A percentile compares a stretch with the other conserved stretches of the same genome.
Evolutionary conservation across 257 asterid species (phyloP).

Genomic region (Solanum chilense): DNA sequence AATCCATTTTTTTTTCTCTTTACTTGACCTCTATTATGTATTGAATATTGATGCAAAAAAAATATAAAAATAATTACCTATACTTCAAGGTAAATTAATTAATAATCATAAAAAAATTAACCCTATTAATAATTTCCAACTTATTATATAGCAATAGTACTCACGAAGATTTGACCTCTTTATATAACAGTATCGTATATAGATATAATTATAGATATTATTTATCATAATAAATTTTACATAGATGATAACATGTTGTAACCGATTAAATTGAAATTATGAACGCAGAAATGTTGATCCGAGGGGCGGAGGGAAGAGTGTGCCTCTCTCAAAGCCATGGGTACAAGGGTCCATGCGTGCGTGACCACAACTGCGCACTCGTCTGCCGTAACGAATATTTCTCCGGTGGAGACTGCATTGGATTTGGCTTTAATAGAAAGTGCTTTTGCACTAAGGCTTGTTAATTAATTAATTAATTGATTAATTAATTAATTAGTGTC

Average conservation of each 20-base stretch:
- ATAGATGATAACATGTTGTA: too few species aligned
- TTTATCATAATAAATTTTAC: too few species aligned
- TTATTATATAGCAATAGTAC: too few species aligned
- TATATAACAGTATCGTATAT: too few species aligned
- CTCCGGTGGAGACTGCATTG: slow-evolving; percentile 7
- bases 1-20: neutral
- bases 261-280: neutral
- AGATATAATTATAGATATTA: too few species aligned
- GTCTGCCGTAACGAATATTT: slow-evolving; percentile 13
- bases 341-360: slow-evolving; percentile 4
- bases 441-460: slow-evolving; percentile 14
- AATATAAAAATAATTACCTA: too few species aligned
- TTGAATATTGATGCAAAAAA: too few species aligned
- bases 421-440: slow-evolving; percentile 6
- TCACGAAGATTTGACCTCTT: too few species aligned
- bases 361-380: slow-evolving; percentile 13
- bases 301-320: neutral
- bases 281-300: neutral
- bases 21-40: neutral
- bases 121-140: too few species aligned
- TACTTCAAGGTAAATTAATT: too few species aligned
- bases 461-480: neutral
- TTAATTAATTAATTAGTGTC: neutral
- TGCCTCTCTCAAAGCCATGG: slow-evolving; percentile 10
- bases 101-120: too few species aligned